Base-by-base conservation (phyloP, 2,329 filamentous ascomycete genomes). In the Bipolaris zeicola region DNA sequence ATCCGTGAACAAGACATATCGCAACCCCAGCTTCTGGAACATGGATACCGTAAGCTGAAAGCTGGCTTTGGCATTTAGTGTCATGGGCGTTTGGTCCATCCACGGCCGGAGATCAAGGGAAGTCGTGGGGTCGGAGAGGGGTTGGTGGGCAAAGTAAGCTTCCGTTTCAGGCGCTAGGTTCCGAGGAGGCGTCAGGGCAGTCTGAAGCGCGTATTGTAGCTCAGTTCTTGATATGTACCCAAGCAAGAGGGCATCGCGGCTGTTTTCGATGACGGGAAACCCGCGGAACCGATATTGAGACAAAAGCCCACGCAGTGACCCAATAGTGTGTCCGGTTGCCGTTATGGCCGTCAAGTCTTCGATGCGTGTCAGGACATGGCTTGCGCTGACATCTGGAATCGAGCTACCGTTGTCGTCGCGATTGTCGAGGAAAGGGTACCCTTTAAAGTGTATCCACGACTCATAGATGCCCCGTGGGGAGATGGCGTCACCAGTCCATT, bases 81-180 rank as follows among this genome's bases (percentile, higher is more conserved):
- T 98, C 44, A 99, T 90, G 0, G 95, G 95, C 0, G 95, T 99
- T 76, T 97, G 94, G 76, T 99, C 95, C 92, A 99, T 97, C 95
- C 95, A 99, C 2, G 93, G 93, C 6, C 94, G 83, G 10, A 99
- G 83, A 77, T 99, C 95, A 37, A 99, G 86, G 0, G 89, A 92
- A 14, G 86, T 83, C 18, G 84, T 81, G 0, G 91, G 89, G 68
- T 96, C 91, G 0, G 72, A 70, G 34, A 94, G 87, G 2, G 90
- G 88, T 70, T 93, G 90, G 71, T 96, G 91, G 1, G 86, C 84
- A 77, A 99, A 97, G 77, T 90, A 92, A 41, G 89, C 89, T 72
- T 94, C 90, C 0, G 92, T 90, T 58, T 89, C 87, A 0, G 83
- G 81, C 0, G 88, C 81, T 1, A 96, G 80, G 46, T 82, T 83